Evolutionary conservation across 2,329 filamentous ascomycete genomes (phyloP).

Genomic region (Orbilia brochopaga): DNA sequence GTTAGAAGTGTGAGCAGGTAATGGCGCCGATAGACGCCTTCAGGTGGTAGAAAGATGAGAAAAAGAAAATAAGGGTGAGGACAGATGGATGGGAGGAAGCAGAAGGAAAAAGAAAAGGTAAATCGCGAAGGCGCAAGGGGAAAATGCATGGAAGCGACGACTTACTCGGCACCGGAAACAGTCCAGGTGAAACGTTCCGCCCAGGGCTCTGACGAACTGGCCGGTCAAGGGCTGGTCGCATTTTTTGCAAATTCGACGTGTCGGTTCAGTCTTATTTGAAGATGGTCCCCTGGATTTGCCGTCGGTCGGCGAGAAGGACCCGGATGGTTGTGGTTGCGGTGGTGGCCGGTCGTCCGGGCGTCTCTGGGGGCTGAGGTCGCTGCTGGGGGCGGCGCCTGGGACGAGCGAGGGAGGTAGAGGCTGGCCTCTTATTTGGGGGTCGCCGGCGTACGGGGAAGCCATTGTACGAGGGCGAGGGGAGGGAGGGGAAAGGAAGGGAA

Average conservation of each 20-base stretch:
- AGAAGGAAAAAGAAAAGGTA: conserved; percentile 4
- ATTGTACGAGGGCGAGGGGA: conserved; percentile 18
- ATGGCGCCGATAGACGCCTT: neutral
- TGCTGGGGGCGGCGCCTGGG: conserved; percentile 8
- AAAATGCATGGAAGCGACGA: conserved; percentile 52
- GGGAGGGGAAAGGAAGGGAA: neutral
- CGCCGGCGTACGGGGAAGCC: conserved; percentile 48
- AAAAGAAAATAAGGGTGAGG: conserved; percentile 18
- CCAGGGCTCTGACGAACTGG: conserved; percentile 92
- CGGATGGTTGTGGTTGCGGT: conserved; percentile 11
- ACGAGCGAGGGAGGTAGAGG: conserved; percentile 29
- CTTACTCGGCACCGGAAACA: conserved; percentile 96
- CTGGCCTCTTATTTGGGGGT: conserved; percentile 41
- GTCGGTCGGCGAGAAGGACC: conserved; percentile 43
- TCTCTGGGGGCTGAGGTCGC: conserved; percentile 28
- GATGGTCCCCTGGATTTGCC: conserved; percentile 30
- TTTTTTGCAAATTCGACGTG: conserved; percentile 74
- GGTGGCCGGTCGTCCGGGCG: conserved; percentile 32
- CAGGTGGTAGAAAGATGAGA: neutral
- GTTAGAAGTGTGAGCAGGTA: conserved; percentile 4
- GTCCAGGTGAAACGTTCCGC: conserved; percentile 93
- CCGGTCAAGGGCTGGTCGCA: conserved; percentile 86
- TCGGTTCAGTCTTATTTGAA: conserved; percentile 28
- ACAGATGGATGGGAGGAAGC: no score
- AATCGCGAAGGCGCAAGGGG: conserved; percentile 2